Evolutionary conservation across 2,329 filamentous ascomycete genomes (phyloP).

Genomic region (Fusarium stilboides): DNA sequence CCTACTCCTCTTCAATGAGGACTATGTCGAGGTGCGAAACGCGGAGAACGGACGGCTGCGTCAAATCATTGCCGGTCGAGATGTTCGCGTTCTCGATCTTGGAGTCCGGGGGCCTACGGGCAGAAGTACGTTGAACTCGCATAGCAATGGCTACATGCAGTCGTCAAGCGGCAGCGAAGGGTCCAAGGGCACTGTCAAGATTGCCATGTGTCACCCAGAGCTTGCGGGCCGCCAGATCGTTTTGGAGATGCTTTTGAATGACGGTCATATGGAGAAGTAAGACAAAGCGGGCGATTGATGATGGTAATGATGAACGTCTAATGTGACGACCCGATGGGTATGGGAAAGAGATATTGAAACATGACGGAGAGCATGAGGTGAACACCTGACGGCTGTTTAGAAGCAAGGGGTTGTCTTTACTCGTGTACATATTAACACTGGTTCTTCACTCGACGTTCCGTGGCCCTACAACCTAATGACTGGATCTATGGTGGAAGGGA

Average conservation of each 20-base stretch:
- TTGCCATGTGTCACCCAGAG: slow-evolving; percentile 95
- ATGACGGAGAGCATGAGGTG: slow-evolving; percentile 10
- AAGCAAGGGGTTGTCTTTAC: slow-evolving; percentile 19
- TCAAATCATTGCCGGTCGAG: slow-evolving; percentile 93
- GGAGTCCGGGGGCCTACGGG: slow-evolving; percentile 77
- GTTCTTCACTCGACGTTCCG: slow-evolving; percentile 16
- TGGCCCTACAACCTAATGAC: slow-evolving; percentile 23
- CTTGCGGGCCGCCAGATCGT: slow-evolving; percentile 87
- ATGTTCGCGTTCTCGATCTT: slow-evolving; percentile 92
- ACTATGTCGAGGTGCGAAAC: slow-evolving; percentile 97
- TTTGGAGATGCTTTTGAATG: slow-evolving; percentile 92
- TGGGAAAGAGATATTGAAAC: slow-evolving; percentile 17
- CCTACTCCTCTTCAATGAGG: slow-evolving; percentile 91
- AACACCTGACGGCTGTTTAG: slow-evolving; percentile 4
- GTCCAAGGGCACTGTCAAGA: slow-evolving; percentile 86
- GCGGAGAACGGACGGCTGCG: slow-evolving; percentile 94
- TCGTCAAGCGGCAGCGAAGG: slow-evolving; percentile 59
- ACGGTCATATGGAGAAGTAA: slow-evolving; percentile 75
- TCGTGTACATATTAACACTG: slow-evolving; percentile 38
- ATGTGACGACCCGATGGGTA: slow-evolving; percentile 13
- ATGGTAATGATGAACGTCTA: slow-evolving; percentile 23
- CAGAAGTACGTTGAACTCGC: slow-evolving; percentile 57
- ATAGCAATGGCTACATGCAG: slow-evolving; percentile 55
- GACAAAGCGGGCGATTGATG: slow-evolving; percentile 6
- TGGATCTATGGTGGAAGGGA: slow-evolving; percentile 33